Conservation (phyloP, 371 early-diverging fungal genomes). For the Mortierella sp. region DNA sequence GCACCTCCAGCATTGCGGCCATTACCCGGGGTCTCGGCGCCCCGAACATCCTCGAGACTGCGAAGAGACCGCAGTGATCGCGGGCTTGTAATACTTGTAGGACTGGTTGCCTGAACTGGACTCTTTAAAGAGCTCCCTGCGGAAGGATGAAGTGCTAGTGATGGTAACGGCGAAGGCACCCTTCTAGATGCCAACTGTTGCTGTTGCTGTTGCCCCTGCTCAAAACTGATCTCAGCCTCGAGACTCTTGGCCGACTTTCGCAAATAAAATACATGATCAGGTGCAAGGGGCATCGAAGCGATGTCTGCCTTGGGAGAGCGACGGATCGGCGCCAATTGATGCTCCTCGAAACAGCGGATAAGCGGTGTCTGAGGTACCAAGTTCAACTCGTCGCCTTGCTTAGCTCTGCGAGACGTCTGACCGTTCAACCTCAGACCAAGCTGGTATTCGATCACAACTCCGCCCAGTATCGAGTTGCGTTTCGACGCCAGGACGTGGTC, state of each 20-base stretch:
- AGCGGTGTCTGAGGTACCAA: slow-evolving; percentile 33
- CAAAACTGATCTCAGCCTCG: slow-evolving; percentile 26
- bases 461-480: slow-evolving; percentile 19
- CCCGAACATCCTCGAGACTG: slow-evolving; percentile 26
- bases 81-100: slow-evolving; percentile 26
- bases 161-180: slow-evolving; percentile 39
- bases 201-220: slow-evolving; percentile 14
- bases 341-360: slow-evolving; percentile 43
- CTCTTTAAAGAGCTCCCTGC: slow-evolving; percentile 20
- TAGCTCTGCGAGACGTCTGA: slow-evolving; percentile 20
- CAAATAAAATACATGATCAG: slow-evolving; percentile 45
- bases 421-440: slow-evolving; percentile 28
- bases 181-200: slow-evolving; percentile 8
- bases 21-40: no score
- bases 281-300: slow-evolving; percentile 42
- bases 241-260: slow-evolving; percentile 38
- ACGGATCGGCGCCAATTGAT: slow-evolving; percentile 39
- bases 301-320: slow-evolving; percentile 53
- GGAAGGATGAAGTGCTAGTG: slow-evolving; percentile 16
- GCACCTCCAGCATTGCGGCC: slow-evolving; percentile 1
- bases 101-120: slow-evolving; percentile 19
- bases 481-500: slow-evolving; percentile 29
- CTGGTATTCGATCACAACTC: slow-evolving; percentile 47
- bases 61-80: slow-evolving; percentile 31
- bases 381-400: slow-evolving; percentile 37